Base-by-base conservation (phyloP, 139 green algal species). In the Marvania coccoides region DNA sequence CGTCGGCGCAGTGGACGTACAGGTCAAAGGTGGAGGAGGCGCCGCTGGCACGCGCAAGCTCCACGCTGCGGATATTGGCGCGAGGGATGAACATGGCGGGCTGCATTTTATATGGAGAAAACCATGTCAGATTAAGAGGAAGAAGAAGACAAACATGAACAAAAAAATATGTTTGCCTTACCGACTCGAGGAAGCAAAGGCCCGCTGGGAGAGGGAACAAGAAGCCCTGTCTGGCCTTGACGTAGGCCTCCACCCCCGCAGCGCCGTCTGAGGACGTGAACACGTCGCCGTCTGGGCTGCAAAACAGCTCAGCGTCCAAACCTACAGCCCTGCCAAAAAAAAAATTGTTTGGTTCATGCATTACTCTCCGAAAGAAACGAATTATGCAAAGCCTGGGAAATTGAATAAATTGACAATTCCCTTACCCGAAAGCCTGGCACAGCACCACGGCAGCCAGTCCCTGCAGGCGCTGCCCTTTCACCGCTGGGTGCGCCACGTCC, bases 1-100 rank as follows among this genome's bases (percentile, higher is more conserved):
- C 72, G 26, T 71, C 31, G 14, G 31, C 34, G 12, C 63, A 36
- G 47, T 80, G 62, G 19, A 81, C 36, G 39, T 65, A 58, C 10
- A 81, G n/a, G 34, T 81, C 73, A 47, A 81, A 81, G 1, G 73
- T 81, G 48, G 61, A 46, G 40, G 73, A 79, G n/a, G 34, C 37
- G n/a, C 73, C 73, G 1, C 62, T 55, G 14, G 70, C 70, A 1
- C 73, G 55, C 23, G 67, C 67, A 40, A 81, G 34, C 39, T 81
- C 73, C 45, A 81, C 36, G 34, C 15, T 35, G 14, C n/a, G 15
- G 48, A 81, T 74, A 33, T 28, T 23, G 2, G 23, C 24, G 19
- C 40, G 47, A n/a, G 72, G 56, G 6, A 81, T 36, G 62, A 79
- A 81, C 30, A 74, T n/a, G 8, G 64, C 61, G 5, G 73, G 73